A percentile compares a stretch with the other conserved stretches of the same genome.
Evolutionary conservation across 805 yeast genomes (phyloP).

Genomic region (Saccharomycopsis selenospora): DNA sequence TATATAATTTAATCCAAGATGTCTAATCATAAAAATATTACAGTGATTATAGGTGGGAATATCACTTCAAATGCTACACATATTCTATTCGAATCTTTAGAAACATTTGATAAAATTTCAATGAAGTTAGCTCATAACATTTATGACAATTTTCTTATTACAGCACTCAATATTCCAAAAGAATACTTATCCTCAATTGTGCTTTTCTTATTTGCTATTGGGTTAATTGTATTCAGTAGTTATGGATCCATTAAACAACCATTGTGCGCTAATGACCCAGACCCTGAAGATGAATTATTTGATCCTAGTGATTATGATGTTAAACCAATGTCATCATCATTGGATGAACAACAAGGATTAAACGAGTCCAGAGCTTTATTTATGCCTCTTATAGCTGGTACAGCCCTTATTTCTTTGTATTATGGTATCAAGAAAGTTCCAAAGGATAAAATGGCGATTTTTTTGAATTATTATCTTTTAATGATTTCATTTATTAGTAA

Average conservation of each 20-base stretch:
- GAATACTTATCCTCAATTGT: conserved; percentile 9
- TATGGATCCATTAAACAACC: conserved; percentile 29
- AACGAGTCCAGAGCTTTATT: conserved; percentile 6
- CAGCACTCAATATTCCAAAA: neutral
- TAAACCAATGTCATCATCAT: conserved; percentile 12
- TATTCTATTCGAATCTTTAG: neutral
- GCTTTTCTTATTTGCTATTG: conserved; percentile 23
- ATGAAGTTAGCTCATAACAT: neutral
- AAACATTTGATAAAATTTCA: neutral
- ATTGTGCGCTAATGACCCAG: conserved; percentile 25
- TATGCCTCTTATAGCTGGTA: conserved; percentile 29
- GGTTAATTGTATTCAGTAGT: conserved; percentile 31
- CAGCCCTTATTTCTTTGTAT: conserved; percentile 41
- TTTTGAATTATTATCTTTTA: conserved; percentile 33
- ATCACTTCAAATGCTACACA: too few relatives aligned
- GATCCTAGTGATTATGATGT: conserved; percentile 36
- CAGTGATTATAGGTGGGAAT: too few relatives aligned
- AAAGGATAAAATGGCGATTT: conserved; percentile 27
- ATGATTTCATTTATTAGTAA: conserved; percentile 31
- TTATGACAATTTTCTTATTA: conserved; percentile 4
- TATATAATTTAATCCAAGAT: too few relatives aligned
- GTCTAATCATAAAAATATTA: too few relatives aligned
- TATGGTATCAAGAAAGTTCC: conserved; percentile 22
- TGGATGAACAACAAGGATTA: conserved; percentile 16
- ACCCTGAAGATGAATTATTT: conserved; percentile 32